These are phyloP conservation scores for Macrocybe sp. DNA, from an alignment of 1,284 basidiomycete species.

Conservation along the genomic window DNA sequence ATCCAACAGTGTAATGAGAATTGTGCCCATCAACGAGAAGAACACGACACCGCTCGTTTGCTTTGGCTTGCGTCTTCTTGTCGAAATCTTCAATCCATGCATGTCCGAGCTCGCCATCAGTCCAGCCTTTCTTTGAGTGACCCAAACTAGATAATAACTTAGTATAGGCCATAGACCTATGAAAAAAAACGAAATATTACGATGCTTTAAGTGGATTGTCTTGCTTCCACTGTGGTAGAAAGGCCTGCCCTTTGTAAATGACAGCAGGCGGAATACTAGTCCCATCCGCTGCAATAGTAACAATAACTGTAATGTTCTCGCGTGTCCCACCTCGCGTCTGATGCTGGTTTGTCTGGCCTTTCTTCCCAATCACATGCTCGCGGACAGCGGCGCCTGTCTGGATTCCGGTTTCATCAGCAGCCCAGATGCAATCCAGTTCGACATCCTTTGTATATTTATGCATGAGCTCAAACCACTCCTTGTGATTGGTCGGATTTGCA, in stretches of 20 bases:
- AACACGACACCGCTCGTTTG: conserved; percentile 19
- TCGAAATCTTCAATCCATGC: conserved; percentile 11
- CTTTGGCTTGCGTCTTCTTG: conserved; percentile 25
- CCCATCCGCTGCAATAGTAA: conserved; percentile 34
- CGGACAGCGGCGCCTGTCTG: conserved; percentile 11
- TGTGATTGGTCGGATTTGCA: conserved; percentile 30
- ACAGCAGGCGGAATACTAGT: conserved; percentile 22
- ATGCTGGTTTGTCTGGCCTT: conserved; percentile 22
- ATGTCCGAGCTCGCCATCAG: conserved; percentile 10
- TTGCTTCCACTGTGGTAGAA: conserved; percentile 28
- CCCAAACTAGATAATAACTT: conserved; percentile 5
- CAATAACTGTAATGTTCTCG: conserved; percentile 35
- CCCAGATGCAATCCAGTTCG: conserved; percentile 22
- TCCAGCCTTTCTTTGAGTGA: conserved; percentile 12
- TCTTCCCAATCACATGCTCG: conserved; percentile 24
- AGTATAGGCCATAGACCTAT: conserved; percentile 4
- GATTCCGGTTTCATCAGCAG: conserved; percentile 31
- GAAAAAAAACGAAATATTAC: conserved; percentile 20
- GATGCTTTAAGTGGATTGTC: conserved; percentile 32
- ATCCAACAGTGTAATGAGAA: conserved; percentile 34
- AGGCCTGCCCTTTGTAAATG: conserved; percentile 35
- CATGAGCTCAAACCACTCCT: conserved; percentile 22
- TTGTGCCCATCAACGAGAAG: conserved; percentile 40
- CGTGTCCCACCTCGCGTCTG: conserved; percentile 24
- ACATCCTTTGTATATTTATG: neutral